A percentile compares a stretch with the other conserved stretches of the same genome.
These are phyloP conservation scores for Tetracladium maxilliforme DNA, from an alignment of 2,329 filamentous ascomycete genomes.

Conservation along the genomic window DNA sequence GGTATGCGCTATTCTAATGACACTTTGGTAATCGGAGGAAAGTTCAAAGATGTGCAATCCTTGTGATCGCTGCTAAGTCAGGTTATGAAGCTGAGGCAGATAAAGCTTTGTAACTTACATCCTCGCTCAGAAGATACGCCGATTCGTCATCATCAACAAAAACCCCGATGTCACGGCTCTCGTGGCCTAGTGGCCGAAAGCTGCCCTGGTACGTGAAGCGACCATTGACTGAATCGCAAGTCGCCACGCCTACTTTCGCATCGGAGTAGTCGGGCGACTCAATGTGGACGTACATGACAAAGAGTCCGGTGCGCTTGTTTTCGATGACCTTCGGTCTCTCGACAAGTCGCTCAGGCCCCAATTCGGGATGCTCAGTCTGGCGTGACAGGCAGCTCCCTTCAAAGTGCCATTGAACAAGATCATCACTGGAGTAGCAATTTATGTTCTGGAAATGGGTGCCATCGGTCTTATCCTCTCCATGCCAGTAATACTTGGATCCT, in stretches of 20 bases:
- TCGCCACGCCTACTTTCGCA: conserved; percentile 50
- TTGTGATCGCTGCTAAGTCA: conserved; percentile 27
- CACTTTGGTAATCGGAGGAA: conserved; percentile 38
- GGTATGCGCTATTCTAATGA: conserved; percentile 30
- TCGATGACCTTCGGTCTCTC: conserved; percentile 56
- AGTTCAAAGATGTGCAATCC: conserved; percentile 43
- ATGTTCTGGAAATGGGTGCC: conserved; percentile 46
- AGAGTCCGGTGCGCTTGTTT: conserved; percentile 47
- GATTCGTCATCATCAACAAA: conserved; percentile 47
- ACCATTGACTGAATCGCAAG: conserved; percentile 41
- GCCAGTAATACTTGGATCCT: conserved; percentile 45
- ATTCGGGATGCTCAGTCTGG: conserved; percentile 32
- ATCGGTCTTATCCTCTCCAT: conserved; percentile 56
- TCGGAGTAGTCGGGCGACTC: conserved; percentile 46
- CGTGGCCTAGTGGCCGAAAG: conserved; percentile 28
- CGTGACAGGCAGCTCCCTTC: conserved; percentile 39
- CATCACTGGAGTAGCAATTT: conserved; percentile 50
- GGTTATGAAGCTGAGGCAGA: neutral
- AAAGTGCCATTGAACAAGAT: conserved; percentile 46
- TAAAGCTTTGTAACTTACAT: conserved; percentile 26
- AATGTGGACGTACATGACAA: conserved; percentile 58
- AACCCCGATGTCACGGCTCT: conserved; percentile 43
- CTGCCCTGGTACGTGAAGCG: conserved; percentile 35
- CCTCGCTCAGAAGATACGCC: conserved; percentile 47
- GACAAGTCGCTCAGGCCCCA: conserved; percentile 46